Base-by-base conservation (phyloP, 2,329 filamentous ascomycete genomes). In the Curvularia eragrostidis region DNA sequence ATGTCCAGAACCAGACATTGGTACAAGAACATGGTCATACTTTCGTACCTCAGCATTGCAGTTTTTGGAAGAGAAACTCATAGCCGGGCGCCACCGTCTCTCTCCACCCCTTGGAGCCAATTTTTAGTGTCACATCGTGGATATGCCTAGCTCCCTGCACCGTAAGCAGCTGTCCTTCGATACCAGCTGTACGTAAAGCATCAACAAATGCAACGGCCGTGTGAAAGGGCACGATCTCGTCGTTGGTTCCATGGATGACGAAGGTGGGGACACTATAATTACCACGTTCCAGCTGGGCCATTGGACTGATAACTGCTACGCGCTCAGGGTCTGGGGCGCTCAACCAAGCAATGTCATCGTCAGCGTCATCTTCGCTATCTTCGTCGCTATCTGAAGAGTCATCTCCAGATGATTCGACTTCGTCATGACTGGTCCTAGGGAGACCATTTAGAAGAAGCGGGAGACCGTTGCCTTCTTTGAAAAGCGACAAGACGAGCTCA, bases 191-290 rank as follows among this genome's bases (percentile, higher is more conserved):
- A 9, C 48, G 18, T 28, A 60, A 34, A 34, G 30, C 54, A 5
- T 57, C 42, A 8, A 52, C 47, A 8, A 59, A 56, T 10, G 30
- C 9, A 18, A 42, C 50, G 13, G 47, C 47, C 9, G 47, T 39
- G 5, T 24, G 54, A 21, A 50, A 58, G 12, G 59, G 56, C 10
- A 59, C 50, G 23, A 63, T 38, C 10, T 65, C 58, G 42, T 65
- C 62, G 7, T 34, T 51, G 6, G 48, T 52, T 7, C 58, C 52
- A 34, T 65, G 63, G 6, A 67, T 46, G 19, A 65, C 10, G 42
- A 60, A 65, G 2, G 63, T 67, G 4, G 63, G 64, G 4, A 50
- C 51, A 1, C 30, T 39, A 32, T 62, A 67, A 10, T 49, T 55
- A 9, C 62, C 61, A 7, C 43, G 26, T 5, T 48, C 30, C 5